These are phyloP conservation scores for Coemansia sp. DNA, from an alignment of 192 early-diverging fungal genomes.

Conservation along the genomic window DNA sequence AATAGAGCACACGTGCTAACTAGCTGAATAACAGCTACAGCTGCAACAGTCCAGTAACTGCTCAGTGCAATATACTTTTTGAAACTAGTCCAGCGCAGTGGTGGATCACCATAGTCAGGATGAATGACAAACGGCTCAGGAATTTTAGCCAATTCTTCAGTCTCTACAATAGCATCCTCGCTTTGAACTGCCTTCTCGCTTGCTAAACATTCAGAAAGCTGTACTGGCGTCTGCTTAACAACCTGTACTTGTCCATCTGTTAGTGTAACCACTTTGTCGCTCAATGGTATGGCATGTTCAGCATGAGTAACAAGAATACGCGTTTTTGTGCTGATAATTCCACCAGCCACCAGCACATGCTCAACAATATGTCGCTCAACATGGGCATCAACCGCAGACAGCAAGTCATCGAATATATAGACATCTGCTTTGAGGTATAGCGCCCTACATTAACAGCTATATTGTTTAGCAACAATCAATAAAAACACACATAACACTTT, in stretches of 20 bases:
- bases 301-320: constrained; percentile 53
- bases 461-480: not conserved
- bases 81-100: constrained; percentile 9
- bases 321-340: constrained; percentile 39
- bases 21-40: constrained; percentile 9
- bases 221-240: constrained; percentile 10
- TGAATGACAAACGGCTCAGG: not conserved
- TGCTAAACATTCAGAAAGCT: not conserved
- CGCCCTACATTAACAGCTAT: constrained; percentile 52
- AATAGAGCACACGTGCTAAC: constrained; percentile 13
- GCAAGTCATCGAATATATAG: constrained; percentile 67
- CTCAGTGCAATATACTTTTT: constrained; percentile 9
- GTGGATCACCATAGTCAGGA: not conserved
- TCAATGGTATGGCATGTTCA: constrained; percentile 26
- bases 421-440: constrained; percentile 63
- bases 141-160: not conserved
- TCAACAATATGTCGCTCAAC: constrained; percentile 61
- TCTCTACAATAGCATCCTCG: not conserved
- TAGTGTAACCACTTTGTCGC: constrained; percentile 20
- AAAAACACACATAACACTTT: not conserved
- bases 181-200: not conserved
- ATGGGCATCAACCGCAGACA: constrained; percentile 68
- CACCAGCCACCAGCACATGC: constrained; percentile 33
- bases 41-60: constrained; percentile 14
- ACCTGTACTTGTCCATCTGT: constrained; percentile 6